Percentiles rank a stretch among this genome's conserved stretches.
Conservation (phyloP, 345 rosid species). For the Bretschneidera sinensis region DNA sequence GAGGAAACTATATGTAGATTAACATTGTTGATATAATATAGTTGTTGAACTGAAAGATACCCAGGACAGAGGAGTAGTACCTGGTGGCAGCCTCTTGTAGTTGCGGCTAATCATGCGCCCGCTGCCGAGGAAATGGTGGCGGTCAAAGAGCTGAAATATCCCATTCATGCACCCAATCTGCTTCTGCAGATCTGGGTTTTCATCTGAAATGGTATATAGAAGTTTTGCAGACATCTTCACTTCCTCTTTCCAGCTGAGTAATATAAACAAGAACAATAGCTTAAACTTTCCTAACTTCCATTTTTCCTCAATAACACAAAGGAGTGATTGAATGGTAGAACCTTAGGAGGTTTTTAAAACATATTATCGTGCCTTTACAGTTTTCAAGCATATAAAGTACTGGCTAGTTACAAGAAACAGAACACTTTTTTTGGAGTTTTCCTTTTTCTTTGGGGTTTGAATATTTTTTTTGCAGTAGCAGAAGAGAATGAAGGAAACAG, state of each 20-base stretch:
- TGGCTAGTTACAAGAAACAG: too few relatives aligned
- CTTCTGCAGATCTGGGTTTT: slow-evolving; percentile 63
- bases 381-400: too few relatives aligned
- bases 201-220: slow-evolving; percentile 57
- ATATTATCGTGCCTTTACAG: slow-evolving; percentile 2
- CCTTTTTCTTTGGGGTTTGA: slow-evolving; percentile 3
- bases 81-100: slow-evolving; percentile 48
- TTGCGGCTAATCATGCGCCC: slow-evolving; percentile 33
- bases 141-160: slow-evolving; percentile 72
- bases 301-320: too few relatives aligned
- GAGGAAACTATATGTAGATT: too few relatives aligned
- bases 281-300: slow-evolving; percentile 3
- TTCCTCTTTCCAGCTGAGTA: slow-evolving; percentile 11
- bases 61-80: slow-evolving; percentile 19
- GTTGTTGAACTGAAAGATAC: too few relatives aligned
- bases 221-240: slow-evolving; percentile 64
- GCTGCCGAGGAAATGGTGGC: slow-evolving; percentile 52
- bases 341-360: not conserved
- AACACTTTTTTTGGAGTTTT: too few relatives aligned
- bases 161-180: slow-evolving; percentile 93
- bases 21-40: too few relatives aligned
- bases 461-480: slow-evolving; percentile 10
- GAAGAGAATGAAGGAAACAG: slow-evolving; percentile 17
- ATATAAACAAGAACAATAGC: not conserved
- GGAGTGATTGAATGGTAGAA: not conserved